These are phyloP conservation scores for Radiomyces spectabilis DNA, from an alignment of 192 early-diverging fungal genomes.

Conservation along the genomic window DNA sequence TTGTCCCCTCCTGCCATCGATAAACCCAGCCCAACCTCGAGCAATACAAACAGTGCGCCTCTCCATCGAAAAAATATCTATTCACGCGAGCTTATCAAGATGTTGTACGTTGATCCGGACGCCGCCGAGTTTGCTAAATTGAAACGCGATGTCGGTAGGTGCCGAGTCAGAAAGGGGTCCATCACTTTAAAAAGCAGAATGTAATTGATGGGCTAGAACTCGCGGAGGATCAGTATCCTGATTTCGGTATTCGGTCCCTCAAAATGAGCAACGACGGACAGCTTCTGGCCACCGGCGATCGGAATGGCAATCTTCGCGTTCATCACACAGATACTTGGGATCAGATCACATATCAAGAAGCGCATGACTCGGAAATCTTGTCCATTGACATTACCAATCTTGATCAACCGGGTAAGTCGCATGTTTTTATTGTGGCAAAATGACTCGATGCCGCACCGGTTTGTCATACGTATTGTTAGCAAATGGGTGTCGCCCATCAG, in stretches of 20 bases:
- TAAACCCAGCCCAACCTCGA: neutral
- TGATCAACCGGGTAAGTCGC: constrained; percentile 5
- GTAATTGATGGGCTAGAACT: constrained; percentile 16
- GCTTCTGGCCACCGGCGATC: constrained; percentile 65
- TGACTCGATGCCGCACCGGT: no score
- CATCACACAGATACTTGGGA: constrained; percentile 52
- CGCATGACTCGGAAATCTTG: constrained; percentile 74
- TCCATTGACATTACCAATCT: constrained; percentile 62
- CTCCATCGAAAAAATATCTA: constrained; percentile 44
- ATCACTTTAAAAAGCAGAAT: neutral
- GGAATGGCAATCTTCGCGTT: constrained; percentile 64
- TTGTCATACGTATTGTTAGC: no score
- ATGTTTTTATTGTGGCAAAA: no score
- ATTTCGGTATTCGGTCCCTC: constrained; percentile 61
- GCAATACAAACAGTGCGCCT: neutral
- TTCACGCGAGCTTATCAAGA: constrained; percentile 50
- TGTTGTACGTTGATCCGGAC: constrained; percentile 47
- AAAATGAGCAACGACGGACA: constrained; percentile 56
- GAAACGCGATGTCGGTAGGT: constrained; percentile 14
- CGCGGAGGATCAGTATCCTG: constrained; percentile 29
- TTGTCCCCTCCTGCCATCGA: neutral
- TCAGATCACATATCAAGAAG: constrained; percentile 59
- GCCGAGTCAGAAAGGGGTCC: neutral
- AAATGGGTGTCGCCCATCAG: no score
- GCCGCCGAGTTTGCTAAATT: constrained; percentile 27